Base-by-base conservation (phyloP, 352 stramenopile species). In the Globisporangium iwayamae region DNA sequence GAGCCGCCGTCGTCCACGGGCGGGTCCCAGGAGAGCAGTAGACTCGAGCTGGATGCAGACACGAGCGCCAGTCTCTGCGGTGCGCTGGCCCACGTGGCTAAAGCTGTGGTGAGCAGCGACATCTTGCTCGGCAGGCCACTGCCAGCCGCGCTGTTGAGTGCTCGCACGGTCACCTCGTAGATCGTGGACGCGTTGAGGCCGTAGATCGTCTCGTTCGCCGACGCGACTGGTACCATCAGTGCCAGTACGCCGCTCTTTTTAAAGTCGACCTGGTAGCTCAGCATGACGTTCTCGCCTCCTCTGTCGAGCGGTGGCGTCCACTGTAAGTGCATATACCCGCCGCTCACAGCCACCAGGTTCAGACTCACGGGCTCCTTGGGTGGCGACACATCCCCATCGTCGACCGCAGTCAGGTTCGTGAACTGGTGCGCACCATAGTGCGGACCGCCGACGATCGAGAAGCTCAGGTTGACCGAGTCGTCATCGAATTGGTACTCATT, bases 381-480 rank as follows among this genome's bases (percentile, higher is more conserved):
- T 2, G 69, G 50, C 1, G 81, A 90, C 8, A 87, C 60, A 53
- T 90, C 81, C 5, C 75, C 78, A 34, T 90, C 68, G 30, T 90
- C 81, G 11, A 76, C 28, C 1, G 77, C 76, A 7, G 71, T 84
- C 38, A 90, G 1, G 9, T 76, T 83, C 0, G 58, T 39, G 3
- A 53, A 58, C 1, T 47, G 13, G 5, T 67, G 52, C 0, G 54
- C 48, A 1, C 81, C 78, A 28, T 69, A 45, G 13, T 67, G 55
- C 0, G 74, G 66, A 1, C 81, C 81, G 3, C 71, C 48, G 1
- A 84, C 16, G 25, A 85, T 73, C 1, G 46, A n/a, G 56, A 90
- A 83, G 7, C 65, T 60, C 28, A 88, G 68, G 3, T 54, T 73
- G 0, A 74, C 71, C 20, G 67, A 74, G 45, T 88, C 81, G 0